Evolutionary conservation across 768 basidiomycete genomes (phyloP), one percentile per base, ranked within the genome.

Genomic region (Boletus bicolor): DNA sequence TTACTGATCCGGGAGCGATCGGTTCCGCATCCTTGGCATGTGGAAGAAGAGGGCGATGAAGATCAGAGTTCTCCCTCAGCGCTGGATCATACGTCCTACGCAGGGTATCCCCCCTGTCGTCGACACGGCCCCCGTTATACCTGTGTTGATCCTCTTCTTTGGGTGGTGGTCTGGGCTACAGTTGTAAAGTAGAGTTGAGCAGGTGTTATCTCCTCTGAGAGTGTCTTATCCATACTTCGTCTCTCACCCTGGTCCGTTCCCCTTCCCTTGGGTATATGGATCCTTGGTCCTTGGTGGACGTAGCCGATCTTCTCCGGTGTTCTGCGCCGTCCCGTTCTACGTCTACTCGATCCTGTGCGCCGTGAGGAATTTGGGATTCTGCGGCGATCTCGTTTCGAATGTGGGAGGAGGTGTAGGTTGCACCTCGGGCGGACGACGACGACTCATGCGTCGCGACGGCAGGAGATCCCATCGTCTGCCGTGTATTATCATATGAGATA

Each of bases 211-310:
- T 28, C 1, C 4, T 30, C 10, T 1, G 24, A 19, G 3, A 1
- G 10, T n/a, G 34, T 10, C 28, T 2, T 42, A 4, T 30, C 9
- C 44, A 19, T 41, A 63, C 61, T 53, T 61, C 50, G 35, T 61
- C 44, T 34, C 35, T 54, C 28, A 8, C 43, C 41, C 28, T 44
- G 36, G n/a, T 24, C 12, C 19, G 52, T 37, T 47, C 49, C 10
- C 36, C 24, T 34, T 52, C 55, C 24, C 30, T 35, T 30, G 51
- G 6, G 36, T 32, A 26, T 7, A 8, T 2, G 9, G 52, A 53
- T 11, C 8, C 50, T 46, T 52, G 46, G n/a, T 48, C 53, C 26
- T 42, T 43, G 24, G 14, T 26, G 26, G 44, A 44, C 17, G 37
- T 19, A 4, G 41, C 30, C 14, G 15, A 34, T 38, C 15, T 34